phyloP scores from a whole-genome alignment of 1,139 yeast genomes.

The Protomyces gravidus region DNA sequence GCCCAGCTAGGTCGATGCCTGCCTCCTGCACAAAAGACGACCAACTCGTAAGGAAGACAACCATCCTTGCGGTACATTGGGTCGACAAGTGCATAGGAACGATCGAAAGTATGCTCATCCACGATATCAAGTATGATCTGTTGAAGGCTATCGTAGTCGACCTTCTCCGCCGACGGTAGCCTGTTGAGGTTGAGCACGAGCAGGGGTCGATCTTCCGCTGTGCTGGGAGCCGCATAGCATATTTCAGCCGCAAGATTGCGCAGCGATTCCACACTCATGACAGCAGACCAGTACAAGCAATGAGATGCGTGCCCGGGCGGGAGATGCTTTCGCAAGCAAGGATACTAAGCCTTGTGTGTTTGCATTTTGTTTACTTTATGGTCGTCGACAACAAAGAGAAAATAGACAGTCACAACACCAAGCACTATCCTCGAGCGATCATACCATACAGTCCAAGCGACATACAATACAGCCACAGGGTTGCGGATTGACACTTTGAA shows the following conservation, averaged over 20 bases:
- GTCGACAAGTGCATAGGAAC: not conserved
- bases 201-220: constrained; percentile 11
- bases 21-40: constrained; percentile 39
- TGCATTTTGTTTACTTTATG: too few species aligned
- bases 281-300: too few species aligned
- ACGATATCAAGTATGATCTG: constrained; percentile 33
- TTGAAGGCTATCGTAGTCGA: constrained; percentile 32
- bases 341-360: too few species aligned
- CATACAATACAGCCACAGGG: too few species aligned
- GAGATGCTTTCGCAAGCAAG: too few species aligned
- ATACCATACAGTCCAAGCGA: too few species aligned
- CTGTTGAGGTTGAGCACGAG: constrained; percentile 33
- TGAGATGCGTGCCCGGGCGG: too few species aligned
- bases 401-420: too few species aligned
- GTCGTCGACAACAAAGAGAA: too few species aligned
- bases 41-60: constrained; percentile 4
- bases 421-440: too few species aligned
- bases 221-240: not conserved
- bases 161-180: constrained; percentile 33
- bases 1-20: constrained; percentile 53
- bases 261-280: not conserved
- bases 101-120: constrained; percentile 9
- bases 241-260: not conserved
- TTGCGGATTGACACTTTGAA: too few species aligned
- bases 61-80: not conserved